A percentile compares a stretch with the other conserved stretches of the same genome.
phyloP scores from a whole-genome alignment of 2,329 filamentous ascomycete species.

The Neurospora sp. region DNA sequence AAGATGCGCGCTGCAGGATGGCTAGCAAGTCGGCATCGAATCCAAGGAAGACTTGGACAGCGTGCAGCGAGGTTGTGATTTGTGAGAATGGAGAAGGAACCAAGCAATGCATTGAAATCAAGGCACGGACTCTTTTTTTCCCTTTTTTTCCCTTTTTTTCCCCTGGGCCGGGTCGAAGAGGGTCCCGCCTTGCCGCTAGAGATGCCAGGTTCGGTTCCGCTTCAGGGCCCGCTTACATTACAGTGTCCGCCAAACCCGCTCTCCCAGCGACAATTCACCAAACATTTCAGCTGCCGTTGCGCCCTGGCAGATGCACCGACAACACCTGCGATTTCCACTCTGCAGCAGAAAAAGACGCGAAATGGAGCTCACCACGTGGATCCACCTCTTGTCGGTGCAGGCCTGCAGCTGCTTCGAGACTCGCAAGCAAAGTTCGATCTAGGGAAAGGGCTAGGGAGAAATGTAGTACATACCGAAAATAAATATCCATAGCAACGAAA shows the following conservation, averaged over 20 bases:
- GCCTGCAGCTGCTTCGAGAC: neutral
- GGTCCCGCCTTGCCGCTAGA: neutral
- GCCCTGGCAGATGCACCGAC: neutral
- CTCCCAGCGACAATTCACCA: neutral
- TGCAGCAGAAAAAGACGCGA: neutral
- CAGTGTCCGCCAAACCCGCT: neutral
- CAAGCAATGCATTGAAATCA: neutral
- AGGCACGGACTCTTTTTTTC: neutral
- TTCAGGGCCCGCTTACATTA: neutral
- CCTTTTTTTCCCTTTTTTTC: neutral
- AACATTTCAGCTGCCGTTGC: neutral
- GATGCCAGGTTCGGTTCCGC: neutral
- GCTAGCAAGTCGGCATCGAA: neutral
- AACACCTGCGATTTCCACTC: neutral
- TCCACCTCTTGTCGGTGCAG: neutral
- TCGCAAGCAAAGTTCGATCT: neutral
- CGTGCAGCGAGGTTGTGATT: neutral
- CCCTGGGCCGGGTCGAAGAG: neutral
- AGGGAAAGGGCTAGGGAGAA: neutral
- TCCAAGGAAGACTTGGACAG: neutral
- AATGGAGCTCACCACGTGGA: neutral
- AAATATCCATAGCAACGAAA: neutral
- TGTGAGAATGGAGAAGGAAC: neutral
- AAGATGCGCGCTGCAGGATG: neutral
- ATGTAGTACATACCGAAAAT: neutral